These are phyloP conservation scores for Calcarisporium arbuscula DNA, from an alignment of 2,329 filamentous ascomycete species.

Conservation along the genomic window DNA sequence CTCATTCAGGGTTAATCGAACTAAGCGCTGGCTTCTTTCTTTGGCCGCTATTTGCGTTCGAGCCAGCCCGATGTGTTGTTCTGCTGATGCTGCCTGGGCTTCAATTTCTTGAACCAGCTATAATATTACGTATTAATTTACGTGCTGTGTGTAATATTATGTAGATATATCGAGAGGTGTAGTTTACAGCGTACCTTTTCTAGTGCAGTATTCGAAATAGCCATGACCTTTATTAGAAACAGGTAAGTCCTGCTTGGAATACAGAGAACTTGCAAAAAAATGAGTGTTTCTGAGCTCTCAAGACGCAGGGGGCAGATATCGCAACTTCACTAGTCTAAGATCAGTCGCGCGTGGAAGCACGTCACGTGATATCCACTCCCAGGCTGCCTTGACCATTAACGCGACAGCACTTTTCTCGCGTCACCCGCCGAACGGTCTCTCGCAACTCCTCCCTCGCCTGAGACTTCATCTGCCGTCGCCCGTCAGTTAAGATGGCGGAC, in stretches of 20 bases:
- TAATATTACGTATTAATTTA: not conserved
- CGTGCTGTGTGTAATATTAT: no score
- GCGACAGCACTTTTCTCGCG: slow-evolving; percentile 34
- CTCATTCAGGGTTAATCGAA: slow-evolving; percentile 81
- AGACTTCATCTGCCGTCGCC: slow-evolving; percentile 21
- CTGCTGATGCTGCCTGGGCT: slow-evolving; percentile 76
- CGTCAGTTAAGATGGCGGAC: slow-evolving; percentile 56
- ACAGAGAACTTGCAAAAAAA: not conserved
- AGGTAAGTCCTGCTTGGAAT: not conserved
- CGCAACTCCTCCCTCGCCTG: slow-evolving; percentile 15
- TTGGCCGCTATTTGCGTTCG: slow-evolving; percentile 79
- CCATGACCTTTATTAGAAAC: slow-evolving; percentile 54
- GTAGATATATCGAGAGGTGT: no score
- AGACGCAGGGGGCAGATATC: not conserved
- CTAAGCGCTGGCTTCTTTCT: slow-evolving; percentile 80
- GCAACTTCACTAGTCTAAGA: no score
- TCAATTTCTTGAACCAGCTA: slow-evolving; percentile 93
- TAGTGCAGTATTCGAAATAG: slow-evolving; percentile 87
- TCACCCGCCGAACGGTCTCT: slow-evolving; percentile 18
- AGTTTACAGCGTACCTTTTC: slow-evolving; percentile 66
- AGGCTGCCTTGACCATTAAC: slow-evolving; percentile 29
- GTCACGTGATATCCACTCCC: slow-evolving; percentile 28
- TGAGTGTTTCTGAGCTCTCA: not conserved
- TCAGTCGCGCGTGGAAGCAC: slow-evolving; percentile 17
- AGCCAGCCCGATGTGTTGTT: slow-evolving; percentile 86